Evolutionary conservation across 192 early-diverging fungal species (phyloP), one percentile per base, ranked within the genome.

Genomic region (Coemansia sp.): DNA sequence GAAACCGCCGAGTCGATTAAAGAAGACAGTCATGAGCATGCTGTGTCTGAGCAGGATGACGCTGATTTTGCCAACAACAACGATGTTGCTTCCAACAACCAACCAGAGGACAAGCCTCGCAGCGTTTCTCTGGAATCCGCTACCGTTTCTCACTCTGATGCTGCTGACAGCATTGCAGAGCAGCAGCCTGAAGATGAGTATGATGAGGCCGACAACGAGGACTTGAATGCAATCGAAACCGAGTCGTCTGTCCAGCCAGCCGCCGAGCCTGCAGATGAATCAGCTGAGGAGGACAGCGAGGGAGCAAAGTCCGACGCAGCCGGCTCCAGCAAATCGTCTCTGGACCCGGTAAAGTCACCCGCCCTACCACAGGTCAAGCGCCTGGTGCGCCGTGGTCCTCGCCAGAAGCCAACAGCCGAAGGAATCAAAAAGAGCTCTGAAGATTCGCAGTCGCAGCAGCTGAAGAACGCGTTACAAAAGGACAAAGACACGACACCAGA

Each of bases 381-480:
- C 7, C 64, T 82, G 48, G 71, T 82, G 55, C 73, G 79, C 11
- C 70, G 79, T 8, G 79, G 68, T 3, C 73, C 73, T 14, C 73
- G 79, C 22, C 73, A 82, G 58, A 76, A 76, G 79, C 79, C 79
- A 29, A 76, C 79, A 1, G 51, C 75, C 29, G 79, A 82, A 48
- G 79, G 61, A 1, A 64, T 82, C 50, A 76, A 76, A 64, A 72
- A 67, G 52, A 45, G 57, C 48, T 69, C 74, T 0, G 64, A 69
- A 58, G 79, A 82, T 36, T 76, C 73, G 51, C 79, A 76, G 57
- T 65, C 79, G n/a, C 69, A 73, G 64, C 59, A 64, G n/a, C 74
- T 82, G 6, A 61, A 68, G 29, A 62, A 48, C 10, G 79, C 79
- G 29, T 58, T 82, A 28, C 56, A 73, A 30, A 76, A 68, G 52